Evolutionary conservation across 2,329 filamentous ascomycete species (phyloP), one percentile per base, ranked within the genome.

Genomic region (Stagonosporopsis cucurbitacearum): DNA sequence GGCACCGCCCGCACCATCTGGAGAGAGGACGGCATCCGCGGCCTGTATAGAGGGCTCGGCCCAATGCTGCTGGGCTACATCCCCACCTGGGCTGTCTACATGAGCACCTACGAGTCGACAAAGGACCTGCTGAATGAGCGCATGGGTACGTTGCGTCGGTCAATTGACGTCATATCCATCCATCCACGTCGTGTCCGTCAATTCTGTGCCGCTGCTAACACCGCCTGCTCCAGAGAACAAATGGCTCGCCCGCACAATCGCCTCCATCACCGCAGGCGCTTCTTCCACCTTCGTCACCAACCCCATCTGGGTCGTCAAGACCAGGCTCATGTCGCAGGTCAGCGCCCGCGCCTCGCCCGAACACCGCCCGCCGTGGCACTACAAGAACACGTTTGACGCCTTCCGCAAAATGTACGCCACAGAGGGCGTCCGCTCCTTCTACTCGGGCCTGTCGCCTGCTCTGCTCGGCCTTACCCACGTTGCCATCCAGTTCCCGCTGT

Each of bases 241-340:
- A 69, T 88, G 91, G 79, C 74, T 92, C 40, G 85, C 94, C 68
- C 92, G 91, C 71, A 89, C 95, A 63, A 93, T 90, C 81, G 95
- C 95, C 20, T 96, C 95, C 9, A 86, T 99, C 58, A 85, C 92
- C 53, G 95, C 94, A 22, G 95, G 95, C 49, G 92, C 88, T 58
- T 96, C 90, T 79, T 97, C 93, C 64, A 99, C 95, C 4, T 84
- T 98, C 60, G 90, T 89, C 60, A 99, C 95, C 22, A 99, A 98
- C 75, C 95, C 95, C 0, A 99, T 99, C 58, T 99, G 95, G 95
- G 95, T 99, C 33, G 96, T 99, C 80, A 99, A 99, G 79, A 99
- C 95, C 44, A 85, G 95, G 64, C 85, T 99, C 66, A 98, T 98
- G 95, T 96, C 95, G 33, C 95, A 98, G 79, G 89, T 87, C 20